Percentiles rank a stretch among this genome's conserved stretches.
Conservation (phyloP, 1,139 yeast genomes). For the Debaryomycetaceae sp. region DNA sequence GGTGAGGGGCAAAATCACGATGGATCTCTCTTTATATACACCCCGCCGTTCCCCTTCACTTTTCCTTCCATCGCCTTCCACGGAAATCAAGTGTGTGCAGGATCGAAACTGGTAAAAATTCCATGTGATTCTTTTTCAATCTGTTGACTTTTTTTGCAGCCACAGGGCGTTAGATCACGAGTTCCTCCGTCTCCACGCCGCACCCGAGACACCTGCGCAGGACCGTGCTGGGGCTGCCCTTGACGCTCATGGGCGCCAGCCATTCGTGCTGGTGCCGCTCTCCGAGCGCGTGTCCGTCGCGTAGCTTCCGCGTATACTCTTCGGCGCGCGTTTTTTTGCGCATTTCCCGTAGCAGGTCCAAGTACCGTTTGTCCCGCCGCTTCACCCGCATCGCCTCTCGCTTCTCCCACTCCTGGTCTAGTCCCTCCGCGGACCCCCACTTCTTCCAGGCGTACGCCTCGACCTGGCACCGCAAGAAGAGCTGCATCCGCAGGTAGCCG, state of each 20-base stretch:
- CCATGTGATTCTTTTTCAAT: too few species aligned
- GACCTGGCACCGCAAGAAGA: constrained; percentile 78
- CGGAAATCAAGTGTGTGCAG: too few species aligned
- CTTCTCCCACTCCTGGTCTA: constrained; percentile 87
- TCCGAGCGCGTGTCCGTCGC: constrained; percentile 43
- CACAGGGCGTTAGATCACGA: constrained; percentile 9
- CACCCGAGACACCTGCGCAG: constrained; percentile 66
- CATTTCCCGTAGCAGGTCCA: constrained; percentile 71
- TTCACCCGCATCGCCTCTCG: constrained; percentile 64
- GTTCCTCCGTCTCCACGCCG: constrained; percentile 78
- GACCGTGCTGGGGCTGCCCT: constrained; percentile 25
- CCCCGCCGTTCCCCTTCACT: background rate
- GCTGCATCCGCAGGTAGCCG: constrained; percentile 87
- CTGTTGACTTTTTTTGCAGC: too few species aligned
- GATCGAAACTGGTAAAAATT: too few species aligned
- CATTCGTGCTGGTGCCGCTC: constrained; percentile 69
- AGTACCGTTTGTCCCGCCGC: constrained; percentile 71
- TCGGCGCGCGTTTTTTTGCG: constrained; percentile 87
- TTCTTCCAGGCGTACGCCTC: constrained; percentile 87
- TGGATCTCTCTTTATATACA: background rate
- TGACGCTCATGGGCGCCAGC: constrained; percentile 44
- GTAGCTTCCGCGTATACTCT: constrained; percentile 62
- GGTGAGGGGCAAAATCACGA: too few species aligned
- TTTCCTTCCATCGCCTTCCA: background rate
- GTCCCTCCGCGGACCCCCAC: constrained; percentile 86